These are phyloP conservation scores for Beauveria scarabaeidicola DNA, from an alignment of 2,329 filamentous ascomycete species.

Conservation along the genomic window DNA sequence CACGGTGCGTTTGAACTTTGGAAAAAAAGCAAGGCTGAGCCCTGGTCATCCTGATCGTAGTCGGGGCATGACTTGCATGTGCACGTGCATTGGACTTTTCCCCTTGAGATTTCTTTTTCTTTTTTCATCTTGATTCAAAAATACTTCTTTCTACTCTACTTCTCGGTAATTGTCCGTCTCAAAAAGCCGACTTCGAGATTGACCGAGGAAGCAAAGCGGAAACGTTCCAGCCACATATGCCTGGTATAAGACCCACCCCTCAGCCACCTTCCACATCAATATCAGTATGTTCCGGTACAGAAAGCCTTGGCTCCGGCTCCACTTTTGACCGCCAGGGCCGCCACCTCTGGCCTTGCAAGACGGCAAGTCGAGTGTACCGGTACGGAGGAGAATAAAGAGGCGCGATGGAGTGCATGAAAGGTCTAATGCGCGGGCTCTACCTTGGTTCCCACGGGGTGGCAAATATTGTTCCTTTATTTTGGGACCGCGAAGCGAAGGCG, in stretches of 20 bases:
- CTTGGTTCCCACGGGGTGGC: not conserved
- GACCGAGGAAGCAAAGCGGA: not conserved
- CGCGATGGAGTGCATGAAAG: not conserved
- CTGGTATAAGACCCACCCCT: not conserved
- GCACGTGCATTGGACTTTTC: too few relatives aligned
- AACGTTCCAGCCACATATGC: not conserved
- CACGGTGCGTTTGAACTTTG: too few relatives aligned
- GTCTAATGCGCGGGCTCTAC: not conserved
- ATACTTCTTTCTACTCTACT: too few relatives aligned
- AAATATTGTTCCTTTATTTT: not conserved
- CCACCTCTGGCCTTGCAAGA: not conserved
- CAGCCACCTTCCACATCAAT: not conserved
- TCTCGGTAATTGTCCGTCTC: too few relatives aligned
- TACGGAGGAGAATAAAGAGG: not conserved
- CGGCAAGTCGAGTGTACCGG: not conserved
- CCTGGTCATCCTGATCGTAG: not conserved
- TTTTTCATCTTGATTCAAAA: too few relatives aligned
- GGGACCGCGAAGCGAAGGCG: too few relatives aligned
- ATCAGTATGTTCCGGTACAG: not conserved
- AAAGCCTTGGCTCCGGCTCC: conserved; percentile 3
- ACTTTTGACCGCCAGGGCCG: conserved; percentile 5
- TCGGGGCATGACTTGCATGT: not conserved
- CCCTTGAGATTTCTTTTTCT: not conserved
- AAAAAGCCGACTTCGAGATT: not conserved
- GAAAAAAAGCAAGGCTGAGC: not conserved